phyloP scores from a whole-genome alignment of 257 asterid genomes.

The Solanum paucissectum region DNA sequence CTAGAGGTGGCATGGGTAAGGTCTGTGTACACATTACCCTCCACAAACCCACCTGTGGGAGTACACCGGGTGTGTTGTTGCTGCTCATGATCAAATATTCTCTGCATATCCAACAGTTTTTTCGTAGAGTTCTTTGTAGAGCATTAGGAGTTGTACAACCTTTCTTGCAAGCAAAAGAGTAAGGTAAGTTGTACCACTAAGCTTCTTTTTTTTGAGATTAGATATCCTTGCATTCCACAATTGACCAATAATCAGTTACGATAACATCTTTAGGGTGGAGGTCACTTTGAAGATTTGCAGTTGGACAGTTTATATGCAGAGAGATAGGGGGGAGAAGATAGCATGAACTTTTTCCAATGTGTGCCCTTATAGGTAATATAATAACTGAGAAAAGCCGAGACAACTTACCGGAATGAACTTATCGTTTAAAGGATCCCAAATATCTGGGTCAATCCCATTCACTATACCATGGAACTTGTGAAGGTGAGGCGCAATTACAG shows the following conservation, averaged over 20 bases:
- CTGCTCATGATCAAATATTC: neutral
- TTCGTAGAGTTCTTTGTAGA: neutral
- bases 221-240: neutral
- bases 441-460: constrained; percentile 96
- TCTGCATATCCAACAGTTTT: neutral
- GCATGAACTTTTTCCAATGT: neutral
- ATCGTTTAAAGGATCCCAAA: constrained; percentile 96
- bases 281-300: neutral
- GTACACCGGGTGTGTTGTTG: neutral
- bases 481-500: constrained; percentile 61
- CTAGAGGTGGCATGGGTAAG: neutral
- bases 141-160: neutral
- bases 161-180: neutral
- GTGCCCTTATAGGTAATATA: neutral
- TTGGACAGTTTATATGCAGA: neutral
- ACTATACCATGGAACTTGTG: constrained; percentile 91
- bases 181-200: neutral
- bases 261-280: neutral
- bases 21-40: neutral
- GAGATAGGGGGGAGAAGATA: neutral
- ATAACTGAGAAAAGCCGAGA: constrained; percentile 4
- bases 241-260: neutral
- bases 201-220: neutral
- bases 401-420: constrained; percentile 76
- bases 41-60: neutral